phyloP scores from a whole-genome alignment of 768 basidiomycete species.

The Suillus ampliporus region DNA sequence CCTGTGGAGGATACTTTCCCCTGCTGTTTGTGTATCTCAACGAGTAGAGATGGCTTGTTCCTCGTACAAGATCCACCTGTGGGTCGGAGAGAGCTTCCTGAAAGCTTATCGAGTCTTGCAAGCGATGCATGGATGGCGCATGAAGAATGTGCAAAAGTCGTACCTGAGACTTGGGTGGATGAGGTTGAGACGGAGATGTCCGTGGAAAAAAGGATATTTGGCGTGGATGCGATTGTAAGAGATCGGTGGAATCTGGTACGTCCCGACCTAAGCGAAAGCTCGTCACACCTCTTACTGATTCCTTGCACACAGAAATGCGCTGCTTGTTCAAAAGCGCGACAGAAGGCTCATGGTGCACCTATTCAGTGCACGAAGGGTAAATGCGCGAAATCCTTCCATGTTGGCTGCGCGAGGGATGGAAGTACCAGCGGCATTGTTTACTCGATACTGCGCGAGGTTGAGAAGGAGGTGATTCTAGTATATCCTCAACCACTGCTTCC shows the following conservation, averaged over 20 bases:
- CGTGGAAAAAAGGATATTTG: constrained; percentile 66
- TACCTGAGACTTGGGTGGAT: constrained; percentile 95
- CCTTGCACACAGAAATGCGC: constrained; percentile 79
- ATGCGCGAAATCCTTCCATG: constrained; percentile 92
- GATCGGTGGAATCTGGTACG: constrained; percentile 92
- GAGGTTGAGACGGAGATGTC: constrained; percentile 50
- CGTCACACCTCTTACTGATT: background rate
- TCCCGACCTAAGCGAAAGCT: constrained; percentile 14
- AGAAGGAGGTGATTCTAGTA: constrained; percentile 80
- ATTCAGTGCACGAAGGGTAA: constrained; percentile 96
- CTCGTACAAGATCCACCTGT: constrained; percentile 72
- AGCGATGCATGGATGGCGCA: constrained; percentile 74
- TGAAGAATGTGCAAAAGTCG: constrained; percentile 74
- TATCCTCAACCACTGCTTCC: constrained; percentile 39
- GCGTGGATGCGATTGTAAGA: constrained; percentile 86
- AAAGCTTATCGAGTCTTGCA: constrained; percentile 33
- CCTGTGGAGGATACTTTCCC: constrained; percentile 65
- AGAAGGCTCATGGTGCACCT: constrained; percentile 76
- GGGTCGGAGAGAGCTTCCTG: constrained; percentile 56
- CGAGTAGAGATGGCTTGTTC: constrained; percentile 57
- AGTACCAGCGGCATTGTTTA: constrained; percentile 60
- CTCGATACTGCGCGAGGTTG: constrained; percentile 66
- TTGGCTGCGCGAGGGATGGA: constrained; percentile 81
- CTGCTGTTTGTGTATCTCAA: constrained; percentile 72
- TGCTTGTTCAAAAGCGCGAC: constrained; percentile 71